These are phyloP conservation scores for Sanghuangporus sanghuang DNA, from an alignment of 1,284 basidiomycete genomes.

Conservation along the genomic window DNA sequence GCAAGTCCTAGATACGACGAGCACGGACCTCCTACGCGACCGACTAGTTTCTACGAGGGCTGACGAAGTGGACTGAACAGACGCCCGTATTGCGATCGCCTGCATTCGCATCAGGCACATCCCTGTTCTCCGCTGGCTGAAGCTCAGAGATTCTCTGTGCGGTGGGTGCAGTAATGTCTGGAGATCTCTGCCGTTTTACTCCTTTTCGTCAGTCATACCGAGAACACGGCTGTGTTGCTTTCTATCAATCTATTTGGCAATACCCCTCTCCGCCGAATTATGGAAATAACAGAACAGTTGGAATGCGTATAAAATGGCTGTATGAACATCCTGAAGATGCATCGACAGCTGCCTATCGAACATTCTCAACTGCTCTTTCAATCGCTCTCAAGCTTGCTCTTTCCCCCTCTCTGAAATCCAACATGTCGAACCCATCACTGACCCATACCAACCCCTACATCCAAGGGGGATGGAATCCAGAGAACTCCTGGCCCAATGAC, in stretches of 20 bases:
- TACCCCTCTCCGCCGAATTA: neutral
- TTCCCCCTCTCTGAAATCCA: neutral
- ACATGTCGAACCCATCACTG: neutral
- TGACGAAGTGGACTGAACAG: neutral
- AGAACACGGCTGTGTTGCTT: neutral
- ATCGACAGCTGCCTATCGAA: neutral
- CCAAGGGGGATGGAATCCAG: conserved; percentile 14
- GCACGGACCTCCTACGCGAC: neutral
- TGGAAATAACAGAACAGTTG: neutral
- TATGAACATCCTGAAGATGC: neutral
- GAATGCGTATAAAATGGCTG: conserved; percentile 3
- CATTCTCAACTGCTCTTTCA: neutral
- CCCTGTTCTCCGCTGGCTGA: neutral
- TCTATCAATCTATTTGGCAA: neutral
- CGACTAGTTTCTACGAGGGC: neutral
- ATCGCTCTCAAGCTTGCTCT: neutral
- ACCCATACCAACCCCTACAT: conserved; percentile 13
- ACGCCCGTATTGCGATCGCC: neutral
- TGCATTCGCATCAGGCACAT: neutral
- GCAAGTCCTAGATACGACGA: neutral
- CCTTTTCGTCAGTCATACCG: neutral
- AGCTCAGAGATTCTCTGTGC: neutral
- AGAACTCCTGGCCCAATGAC: conserved; percentile 6
- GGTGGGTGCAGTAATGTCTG: neutral
- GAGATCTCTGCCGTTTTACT: neutral